phyloP scores from a whole-genome alignment of 176 grass and related monocot genomes.

The Alopecurus myosuroides region DNA sequence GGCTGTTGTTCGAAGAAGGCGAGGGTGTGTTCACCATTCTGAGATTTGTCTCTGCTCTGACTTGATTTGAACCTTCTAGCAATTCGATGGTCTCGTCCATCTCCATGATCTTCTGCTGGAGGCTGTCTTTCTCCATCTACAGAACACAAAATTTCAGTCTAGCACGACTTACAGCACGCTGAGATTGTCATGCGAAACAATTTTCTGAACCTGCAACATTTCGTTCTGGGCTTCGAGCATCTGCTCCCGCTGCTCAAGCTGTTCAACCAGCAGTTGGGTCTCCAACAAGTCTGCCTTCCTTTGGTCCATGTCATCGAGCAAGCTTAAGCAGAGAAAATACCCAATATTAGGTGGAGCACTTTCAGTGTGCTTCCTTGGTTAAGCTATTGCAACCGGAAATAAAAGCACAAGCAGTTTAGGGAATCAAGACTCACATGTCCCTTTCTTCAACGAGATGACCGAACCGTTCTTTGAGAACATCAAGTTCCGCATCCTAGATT shows the following conservation, averaged over 20 bases:
- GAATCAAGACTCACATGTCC: constrained; percentile 38
- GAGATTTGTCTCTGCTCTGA: neutral
- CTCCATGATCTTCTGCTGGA: constrained; percentile 59
- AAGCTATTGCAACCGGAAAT: neutral
- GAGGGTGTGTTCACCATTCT: constrained; percentile 3
- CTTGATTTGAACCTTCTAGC: constrained; percentile 30
- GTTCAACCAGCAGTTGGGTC: constrained; percentile 56
- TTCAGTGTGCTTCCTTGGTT: neutral
- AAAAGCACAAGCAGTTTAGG: neutral
- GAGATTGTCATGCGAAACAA: no score
- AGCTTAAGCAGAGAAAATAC: constrained; percentile 37
- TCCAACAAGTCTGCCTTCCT: constrained; percentile 48
- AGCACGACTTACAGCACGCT: no score
- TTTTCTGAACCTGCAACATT: constrained; percentile 60
- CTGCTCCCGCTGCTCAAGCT: constrained; percentile 67
- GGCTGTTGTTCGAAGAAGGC: neutral
- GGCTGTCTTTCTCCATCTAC: constrained; percentile 70
- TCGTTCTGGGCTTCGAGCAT: constrained; percentile 62
- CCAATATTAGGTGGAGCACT: neutral
- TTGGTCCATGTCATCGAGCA: constrained; percentile 71
- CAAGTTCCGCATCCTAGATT: constrained; percentile 59
- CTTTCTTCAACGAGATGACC: constrained; percentile 57
- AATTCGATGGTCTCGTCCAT: constrained; percentile 51
- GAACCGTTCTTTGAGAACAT: constrained; percentile 46
- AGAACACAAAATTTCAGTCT: constrained; percentile 3